A percentile compares a stretch with the other conserved stretches of the same genome.
phyloP scores from a whole-genome alignment of 495 filamentous ascomycete genomes.

The Neurospora cerealis region DNA sequence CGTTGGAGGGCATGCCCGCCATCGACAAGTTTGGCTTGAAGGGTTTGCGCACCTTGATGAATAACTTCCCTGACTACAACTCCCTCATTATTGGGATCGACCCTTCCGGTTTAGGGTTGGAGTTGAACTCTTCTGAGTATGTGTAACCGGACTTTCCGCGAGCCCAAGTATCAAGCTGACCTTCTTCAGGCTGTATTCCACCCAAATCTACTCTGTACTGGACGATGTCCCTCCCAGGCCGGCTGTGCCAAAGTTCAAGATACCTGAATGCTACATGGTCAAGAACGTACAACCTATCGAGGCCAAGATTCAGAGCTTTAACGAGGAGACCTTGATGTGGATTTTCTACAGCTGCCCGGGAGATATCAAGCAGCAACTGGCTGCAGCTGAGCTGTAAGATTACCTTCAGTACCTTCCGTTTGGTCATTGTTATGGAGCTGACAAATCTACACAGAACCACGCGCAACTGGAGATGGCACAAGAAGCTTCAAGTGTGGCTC shows the following conservation, averaged over 20 bases:
- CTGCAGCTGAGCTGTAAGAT: conserved; percentile 65
- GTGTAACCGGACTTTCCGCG: conserved; percentile 11
- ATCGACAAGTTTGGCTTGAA: conserved; percentile 73
- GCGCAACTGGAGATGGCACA: conserved; percentile 91
- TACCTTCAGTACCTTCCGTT: background rate
- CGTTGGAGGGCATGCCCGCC: conserved; percentile 65
- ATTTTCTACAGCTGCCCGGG: conserved; percentile 88
- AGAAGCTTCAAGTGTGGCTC: conserved; percentile 78
- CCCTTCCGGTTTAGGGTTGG: conserved; percentile 63
- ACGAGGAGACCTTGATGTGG: conserved; percentile 85
- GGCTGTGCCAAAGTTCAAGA: conserved; percentile 62
- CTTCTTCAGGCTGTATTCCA: conserved; percentile 27
- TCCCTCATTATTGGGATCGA: conserved; percentile 71
- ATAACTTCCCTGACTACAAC: conserved; percentile 65
- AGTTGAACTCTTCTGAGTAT: conserved; percentile 72
- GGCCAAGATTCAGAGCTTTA: conserved; percentile 69
- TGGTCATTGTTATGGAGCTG: conserved; percentile 5
- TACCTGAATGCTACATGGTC: conserved; percentile 81
- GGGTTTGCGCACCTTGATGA: conserved; percentile 69
- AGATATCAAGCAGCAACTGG: conserved; percentile 76
- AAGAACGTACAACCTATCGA: conserved; percentile 75
- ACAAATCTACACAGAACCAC: conserved; percentile 25
- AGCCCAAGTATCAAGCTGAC: background rate
- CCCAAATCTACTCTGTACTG: conserved; percentile 53
- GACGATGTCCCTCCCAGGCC: conserved; percentile 59